phyloP scores from a whole-genome alignment of 179 eudicot genomes.

The Silene coronaria region DNA sequence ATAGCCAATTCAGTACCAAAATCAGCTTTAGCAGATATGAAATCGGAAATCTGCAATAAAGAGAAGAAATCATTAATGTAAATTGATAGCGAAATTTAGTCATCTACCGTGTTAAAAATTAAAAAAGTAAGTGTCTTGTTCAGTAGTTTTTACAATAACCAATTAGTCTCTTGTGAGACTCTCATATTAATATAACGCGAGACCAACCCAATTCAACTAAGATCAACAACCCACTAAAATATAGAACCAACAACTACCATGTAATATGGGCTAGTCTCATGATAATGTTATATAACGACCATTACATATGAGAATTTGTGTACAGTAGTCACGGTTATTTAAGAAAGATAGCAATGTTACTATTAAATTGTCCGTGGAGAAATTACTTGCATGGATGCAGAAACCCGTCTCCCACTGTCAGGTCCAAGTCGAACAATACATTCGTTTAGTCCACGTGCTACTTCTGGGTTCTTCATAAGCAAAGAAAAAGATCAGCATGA shows the following conservation, averaged over 20 bases:
- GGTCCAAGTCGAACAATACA: conserved; percentile 79
- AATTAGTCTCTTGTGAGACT: too few species aligned
- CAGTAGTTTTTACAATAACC: too few species aligned
- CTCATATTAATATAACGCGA: too few species aligned
- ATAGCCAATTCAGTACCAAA: conserved; percentile 95
- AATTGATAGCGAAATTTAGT: neutral
- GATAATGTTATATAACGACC: too few species aligned
- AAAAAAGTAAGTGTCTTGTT: neutral
- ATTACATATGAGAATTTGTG: neutral
- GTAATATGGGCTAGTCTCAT: too few species aligned
- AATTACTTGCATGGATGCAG: conserved; percentile 88
- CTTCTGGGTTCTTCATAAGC: conserved; percentile 66
- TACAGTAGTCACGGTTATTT: neutral
- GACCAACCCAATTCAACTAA: too few species aligned
- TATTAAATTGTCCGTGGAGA: neutral
- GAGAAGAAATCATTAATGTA: neutral
- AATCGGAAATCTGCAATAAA: conserved; percentile 63
- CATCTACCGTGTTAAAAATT: neutral
- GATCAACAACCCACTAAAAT: too few species aligned
- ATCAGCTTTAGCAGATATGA: conserved; percentile 89
- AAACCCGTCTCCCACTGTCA: conserved; percentile 62
- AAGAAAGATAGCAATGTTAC: neutral
- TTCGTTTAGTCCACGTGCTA: conserved; percentile 82
- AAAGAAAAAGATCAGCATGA: conserved; percentile 20
- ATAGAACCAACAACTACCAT: too few species aligned